A percentile compares a stretch with the other conserved stretches of the same genome.
Conservation (phyloP, 192 early-diverging fungal genomes). For the Umbelopsis isabellina region DNA sequence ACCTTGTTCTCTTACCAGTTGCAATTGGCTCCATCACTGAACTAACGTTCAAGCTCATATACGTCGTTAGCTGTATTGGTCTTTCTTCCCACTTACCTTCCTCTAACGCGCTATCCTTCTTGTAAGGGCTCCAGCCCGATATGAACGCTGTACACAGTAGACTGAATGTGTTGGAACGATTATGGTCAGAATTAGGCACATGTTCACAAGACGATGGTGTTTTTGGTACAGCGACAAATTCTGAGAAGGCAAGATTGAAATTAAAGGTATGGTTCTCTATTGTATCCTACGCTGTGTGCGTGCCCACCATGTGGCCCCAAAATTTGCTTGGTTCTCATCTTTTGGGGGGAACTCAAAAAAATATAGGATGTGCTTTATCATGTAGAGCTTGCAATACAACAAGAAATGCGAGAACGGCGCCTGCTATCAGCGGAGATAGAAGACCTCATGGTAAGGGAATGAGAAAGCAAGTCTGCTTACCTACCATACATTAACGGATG, state of each 20-base stretch:
- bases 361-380: conserved; percentile 48
- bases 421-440: conserved; percentile 51
- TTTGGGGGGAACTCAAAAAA: neutral
- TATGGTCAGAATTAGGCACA: conserved; percentile 9
- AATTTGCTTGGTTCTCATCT: no score
- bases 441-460: conserved; percentile 47
- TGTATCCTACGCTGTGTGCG: no score
- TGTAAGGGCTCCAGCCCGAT: conserved; percentile 1
- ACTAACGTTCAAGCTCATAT: no score
- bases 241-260: conserved; percentile 1
- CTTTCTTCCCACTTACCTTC: neutral
- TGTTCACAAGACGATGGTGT: neutral
- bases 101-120: neutral
- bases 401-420: conserved; percentile 38
- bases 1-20: no score
- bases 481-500: conserved; percentile 10
- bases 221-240: neutral
- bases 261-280: neutral
- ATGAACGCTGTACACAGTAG: conserved; percentile 15
- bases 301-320: no score
- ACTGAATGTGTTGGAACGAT: conserved; percentile 15
- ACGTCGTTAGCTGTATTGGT: neutral
- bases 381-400: conserved; percentile 42
- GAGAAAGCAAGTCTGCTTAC: neutral
- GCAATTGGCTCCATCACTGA: no score